Base-by-base conservation (phyloP, 352 stramenopile species). In the Poterioochromonas sp. region DNA sequence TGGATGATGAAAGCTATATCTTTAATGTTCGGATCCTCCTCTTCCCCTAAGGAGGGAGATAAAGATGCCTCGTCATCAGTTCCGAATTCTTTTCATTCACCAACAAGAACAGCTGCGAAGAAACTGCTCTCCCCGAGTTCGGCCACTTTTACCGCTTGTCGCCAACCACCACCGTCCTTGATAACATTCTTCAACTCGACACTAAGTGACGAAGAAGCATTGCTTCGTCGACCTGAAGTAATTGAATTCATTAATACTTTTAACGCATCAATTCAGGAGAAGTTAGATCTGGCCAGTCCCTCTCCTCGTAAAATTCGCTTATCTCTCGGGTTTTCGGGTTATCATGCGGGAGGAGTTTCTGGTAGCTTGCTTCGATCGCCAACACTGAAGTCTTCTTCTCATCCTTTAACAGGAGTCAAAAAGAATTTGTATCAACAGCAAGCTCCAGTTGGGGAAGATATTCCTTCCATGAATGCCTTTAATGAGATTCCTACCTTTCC, bases 1-100 rank as follows among this genome's bases (percentile, higher is more conserved):
- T 76, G 69, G 69, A 76, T 64, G 43, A 40, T 37, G 2, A 60
- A 64, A n/a, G 69, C 69, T 32, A 5, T 76, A 22, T 11, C 26
- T 5, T 2, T 15, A 15, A 62, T 62, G 5, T 76, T 76, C 39
- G 69, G 69, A n/a, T 20, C 12, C 15, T 15, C 47, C 26, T 15
- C 47, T 26, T n/a, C n/a, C n/a, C n/a, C n/a, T n/a, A n/a, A n/a
- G n/a, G n/a, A n/a, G n/a, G n/a, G n/a, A n/a, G n/a, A n/a, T n/a
- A n/a, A n/a, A n/a, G n/a, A n/a, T n/a, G 47, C 47, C 47, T 58
- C 47, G 15, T 15, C 47, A 15, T 15, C 47, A 15, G 47, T 58
- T 26, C 8, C n/a, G 8, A 51, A 51, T 51, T 51, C 43, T 18
- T 51, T 51, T 18, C 18, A 20, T 51, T 51, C 43, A 20, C 43